Evolutionary conservation across 441 rosid species (phyloP).

Genomic region (Kokia cookei): DNA sequence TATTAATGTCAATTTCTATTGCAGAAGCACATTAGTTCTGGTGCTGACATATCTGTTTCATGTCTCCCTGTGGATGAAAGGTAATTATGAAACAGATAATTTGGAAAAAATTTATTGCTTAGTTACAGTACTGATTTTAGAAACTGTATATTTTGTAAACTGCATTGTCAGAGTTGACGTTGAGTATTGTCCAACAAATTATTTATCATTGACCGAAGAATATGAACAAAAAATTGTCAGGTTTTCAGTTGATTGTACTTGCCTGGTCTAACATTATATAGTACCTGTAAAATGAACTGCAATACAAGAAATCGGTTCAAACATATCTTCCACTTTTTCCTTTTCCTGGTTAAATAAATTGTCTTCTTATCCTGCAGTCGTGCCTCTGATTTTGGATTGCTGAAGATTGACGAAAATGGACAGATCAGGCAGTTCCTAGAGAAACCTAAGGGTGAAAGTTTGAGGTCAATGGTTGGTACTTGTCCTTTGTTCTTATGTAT

Average conservation of each 20-base stretch:
- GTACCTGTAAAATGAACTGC: not conserved
- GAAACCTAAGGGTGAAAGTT: conserved; percentile 68
- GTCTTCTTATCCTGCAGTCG: conserved; percentile 35
- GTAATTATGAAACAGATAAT: conserved; percentile 20
- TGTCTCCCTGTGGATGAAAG: conserved; percentile 71
- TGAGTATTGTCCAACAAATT: not conserved
- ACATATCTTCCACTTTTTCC: not conserved
- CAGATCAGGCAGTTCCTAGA: conserved; percentile 59
- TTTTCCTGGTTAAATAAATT: not conserved
- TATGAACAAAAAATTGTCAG: not conserved
- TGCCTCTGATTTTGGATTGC: conserved; percentile 72
- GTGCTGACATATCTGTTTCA: conserved; percentile 75
- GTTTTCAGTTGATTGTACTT: not conserved
- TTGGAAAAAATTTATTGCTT: not conserved
- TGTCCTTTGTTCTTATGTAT: not conserved
- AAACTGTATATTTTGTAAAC: not conserved
- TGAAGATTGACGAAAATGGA: conserved; percentile 67
- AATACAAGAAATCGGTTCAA: not conserved
- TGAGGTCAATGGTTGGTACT: conserved; percentile 62
- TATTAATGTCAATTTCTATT: conserved; percentile 6
- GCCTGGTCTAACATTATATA: not conserved
- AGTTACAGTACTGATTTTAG: not conserved
- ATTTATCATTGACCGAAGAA: not conserved
- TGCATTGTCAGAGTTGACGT: not conserved
- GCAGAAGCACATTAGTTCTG: conserved; percentile 74